Evolutionary conservation across 176 grass and related monocot genomes (phyloP).

Genomic region (Oryza brachyantha): DNA sequence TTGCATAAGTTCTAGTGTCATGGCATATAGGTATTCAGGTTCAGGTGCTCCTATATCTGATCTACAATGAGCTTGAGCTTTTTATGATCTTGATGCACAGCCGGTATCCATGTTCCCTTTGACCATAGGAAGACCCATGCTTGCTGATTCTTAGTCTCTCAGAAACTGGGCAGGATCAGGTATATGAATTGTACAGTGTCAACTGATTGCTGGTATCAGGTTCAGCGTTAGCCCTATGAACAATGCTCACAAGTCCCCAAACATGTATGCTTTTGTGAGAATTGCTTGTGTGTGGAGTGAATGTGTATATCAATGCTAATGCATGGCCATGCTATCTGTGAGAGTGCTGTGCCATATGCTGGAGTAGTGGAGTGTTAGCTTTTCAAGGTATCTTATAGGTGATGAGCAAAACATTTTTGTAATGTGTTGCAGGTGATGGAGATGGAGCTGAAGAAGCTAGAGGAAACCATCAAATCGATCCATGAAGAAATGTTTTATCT

Average conservation of each 20-base stretch:
- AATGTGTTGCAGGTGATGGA: conserved; percentile 67
- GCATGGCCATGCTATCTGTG: not conserved
- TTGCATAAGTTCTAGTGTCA: not conserved
- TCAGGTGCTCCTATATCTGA: not conserved
- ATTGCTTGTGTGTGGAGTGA: not conserved
- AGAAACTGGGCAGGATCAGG: not conserved
- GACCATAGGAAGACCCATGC: not conserved
- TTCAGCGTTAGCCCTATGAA: not conserved
- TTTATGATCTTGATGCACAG: not conserved
- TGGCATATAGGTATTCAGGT: not conserved
- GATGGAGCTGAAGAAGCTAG: conserved; percentile 82
- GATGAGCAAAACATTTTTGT: not conserved
- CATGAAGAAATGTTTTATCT: conserved; percentile 97
- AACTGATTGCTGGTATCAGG: not conserved
- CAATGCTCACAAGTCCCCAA: not conserved
- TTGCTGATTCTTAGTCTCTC: not conserved
- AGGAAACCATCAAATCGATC: conserved; percentile 69
- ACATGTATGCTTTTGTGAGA: not conserved
- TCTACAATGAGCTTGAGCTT: not conserved
- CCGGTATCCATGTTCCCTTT: not conserved
- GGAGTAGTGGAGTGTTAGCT: not conserved
- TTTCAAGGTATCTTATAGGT: not conserved
- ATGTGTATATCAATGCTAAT: not conserved
- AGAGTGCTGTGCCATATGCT: not conserved
- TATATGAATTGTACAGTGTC: conserved; percentile 6